A percentile compares a stretch with the other conserved stretches of the same genome.
Conservation (phyloP, 352 stramenopile genomes). For the Globisporangium megalacanthum region DNA sequence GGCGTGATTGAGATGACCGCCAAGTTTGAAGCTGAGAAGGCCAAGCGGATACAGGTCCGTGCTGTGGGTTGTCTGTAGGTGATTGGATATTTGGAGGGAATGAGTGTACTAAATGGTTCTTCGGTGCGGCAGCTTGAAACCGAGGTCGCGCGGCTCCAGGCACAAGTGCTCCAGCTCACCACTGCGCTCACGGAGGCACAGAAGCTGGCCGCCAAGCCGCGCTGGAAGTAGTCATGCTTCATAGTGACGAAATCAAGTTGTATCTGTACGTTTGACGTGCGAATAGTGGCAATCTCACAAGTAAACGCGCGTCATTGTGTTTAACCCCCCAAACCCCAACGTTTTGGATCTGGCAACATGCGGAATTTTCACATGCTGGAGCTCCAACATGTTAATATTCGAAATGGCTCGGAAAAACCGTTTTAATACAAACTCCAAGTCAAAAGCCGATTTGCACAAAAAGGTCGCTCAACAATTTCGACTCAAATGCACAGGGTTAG, state of each 20-base stretch:
- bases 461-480: no score
- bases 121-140: background rate
- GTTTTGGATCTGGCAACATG: no score
- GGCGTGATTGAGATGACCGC: conserved; percentile 45
- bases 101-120: background rate
- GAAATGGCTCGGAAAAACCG: no score
- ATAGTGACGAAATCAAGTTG: conserved; percentile 1
- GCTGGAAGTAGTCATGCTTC: background rate
- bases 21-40: conserved; percentile 59
- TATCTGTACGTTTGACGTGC: background rate
- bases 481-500: no score
- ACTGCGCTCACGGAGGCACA: background rate
- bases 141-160: conserved; percentile 4
- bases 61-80: background rate
- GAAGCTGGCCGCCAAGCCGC: background rate
- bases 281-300: no score
- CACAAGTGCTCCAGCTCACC: background rate
- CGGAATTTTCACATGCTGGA: no score
- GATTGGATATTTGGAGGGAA: background rate
- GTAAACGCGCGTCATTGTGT: no score
- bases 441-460: no score
- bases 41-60: conserved; percentile 25
- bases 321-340: no score
- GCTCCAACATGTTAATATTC: no score
- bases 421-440: no score